These are phyloP conservation scores for Dothiorella sarmentorum DNA, from an alignment of 2,329 filamentous ascomycete species.

Conservation along the genomic window DNA sequence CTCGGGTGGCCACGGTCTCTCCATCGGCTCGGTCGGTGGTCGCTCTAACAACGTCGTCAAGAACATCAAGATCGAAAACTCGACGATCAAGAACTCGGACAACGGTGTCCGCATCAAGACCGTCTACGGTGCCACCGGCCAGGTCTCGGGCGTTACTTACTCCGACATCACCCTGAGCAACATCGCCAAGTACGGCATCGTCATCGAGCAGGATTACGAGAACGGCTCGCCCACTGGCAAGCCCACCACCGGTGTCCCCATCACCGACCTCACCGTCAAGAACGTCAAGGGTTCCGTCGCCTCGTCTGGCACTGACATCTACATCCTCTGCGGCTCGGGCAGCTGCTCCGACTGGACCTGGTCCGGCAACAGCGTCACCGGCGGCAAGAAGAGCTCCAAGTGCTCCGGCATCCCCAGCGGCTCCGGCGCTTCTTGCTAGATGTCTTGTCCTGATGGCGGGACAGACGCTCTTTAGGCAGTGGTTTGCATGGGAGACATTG, in stretches of 20 bases:
- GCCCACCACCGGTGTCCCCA: constrained; percentile 48
- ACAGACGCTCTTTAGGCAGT: not conserved
- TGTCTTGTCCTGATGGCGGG: not conserved
- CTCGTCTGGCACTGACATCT: constrained; percentile 40
- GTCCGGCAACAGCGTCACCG: constrained; percentile 40
- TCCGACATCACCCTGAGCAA: constrained; percentile 45
- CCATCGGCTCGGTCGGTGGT: constrained; percentile 54
- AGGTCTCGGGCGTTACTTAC: constrained; percentile 48
- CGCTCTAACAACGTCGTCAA: constrained; percentile 50
- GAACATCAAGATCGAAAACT: constrained; percentile 48
- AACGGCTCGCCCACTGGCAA: constrained; percentile 44
- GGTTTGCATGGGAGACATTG: too few relatives aligned
- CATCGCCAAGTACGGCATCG: constrained; percentile 50
- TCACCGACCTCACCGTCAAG: constrained; percentile 43
- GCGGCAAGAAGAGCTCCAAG: constrained; percentile 37
- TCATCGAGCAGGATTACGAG: constrained; percentile 52
- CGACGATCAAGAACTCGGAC: constrained; percentile 45
- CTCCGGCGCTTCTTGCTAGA: constrained; percentile 33
- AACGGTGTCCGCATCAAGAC: constrained; percentile 57
- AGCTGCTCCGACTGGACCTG: constrained; percentile 55
- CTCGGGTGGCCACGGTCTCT: constrained; percentile 51
- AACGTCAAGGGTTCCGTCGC: constrained; percentile 41
- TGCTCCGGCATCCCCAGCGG: constrained; percentile 35
- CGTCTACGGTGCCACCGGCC: constrained; percentile 50
- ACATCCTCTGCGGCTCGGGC: constrained; percentile 54